Conservation (phyloP, 768 basidiomycete genomes). For the Lanmaoa rubissima region DNA sequence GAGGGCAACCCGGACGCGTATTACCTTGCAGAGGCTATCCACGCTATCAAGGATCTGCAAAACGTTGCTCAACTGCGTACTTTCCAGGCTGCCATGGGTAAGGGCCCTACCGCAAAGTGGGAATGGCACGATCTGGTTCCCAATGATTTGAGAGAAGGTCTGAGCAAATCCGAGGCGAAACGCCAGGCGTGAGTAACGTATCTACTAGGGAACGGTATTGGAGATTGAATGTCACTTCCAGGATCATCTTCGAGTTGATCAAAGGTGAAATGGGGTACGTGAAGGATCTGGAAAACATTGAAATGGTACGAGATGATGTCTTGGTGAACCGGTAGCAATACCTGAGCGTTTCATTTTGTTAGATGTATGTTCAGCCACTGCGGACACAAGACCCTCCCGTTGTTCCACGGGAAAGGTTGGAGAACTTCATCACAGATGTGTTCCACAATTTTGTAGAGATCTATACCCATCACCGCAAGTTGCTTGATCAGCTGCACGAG, state of each 20-base stretch:
- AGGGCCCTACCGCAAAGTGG: conserved; percentile 75
- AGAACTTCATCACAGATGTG: conserved; percentile 79
- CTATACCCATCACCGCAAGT: conserved; percentile 65
- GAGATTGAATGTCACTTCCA: conserved; percentile 27
- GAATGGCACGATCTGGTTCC: conserved; percentile 91
- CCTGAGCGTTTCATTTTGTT: conserved; percentile 7
- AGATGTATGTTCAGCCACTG: conserved; percentile 85
- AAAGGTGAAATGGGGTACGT: conserved; percentile 96
- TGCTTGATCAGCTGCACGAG: conserved; percentile 80
- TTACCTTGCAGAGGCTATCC: conserved; percentile 79
- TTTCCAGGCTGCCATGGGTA: conserved; percentile 88
- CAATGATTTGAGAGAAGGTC: conserved; percentile 54
- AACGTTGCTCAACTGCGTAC: conserved; percentile 79
- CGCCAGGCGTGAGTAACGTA: conserved; percentile 69
- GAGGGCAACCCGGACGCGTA: conserved; percentile 80
- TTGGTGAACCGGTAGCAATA: conserved; percentile 18
- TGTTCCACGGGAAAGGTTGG: conserved; percentile 65
- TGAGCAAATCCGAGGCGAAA: conserved; percentile 75
- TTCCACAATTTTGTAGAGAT: conserved; percentile 87
- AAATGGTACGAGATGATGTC: conserved; percentile 45
- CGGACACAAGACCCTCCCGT: conserved; percentile 73
- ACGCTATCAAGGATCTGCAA: conserved; percentile 80
- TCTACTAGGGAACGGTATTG: neutral
- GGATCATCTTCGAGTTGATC: conserved; percentile 92
- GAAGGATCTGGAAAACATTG: conserved; percentile 85